A percentile compares a stretch with the other conserved stretches of the same genome.
Conservation (phyloP, 768 basidiomycete species). For the Fistulinella prunicolor region DNA sequence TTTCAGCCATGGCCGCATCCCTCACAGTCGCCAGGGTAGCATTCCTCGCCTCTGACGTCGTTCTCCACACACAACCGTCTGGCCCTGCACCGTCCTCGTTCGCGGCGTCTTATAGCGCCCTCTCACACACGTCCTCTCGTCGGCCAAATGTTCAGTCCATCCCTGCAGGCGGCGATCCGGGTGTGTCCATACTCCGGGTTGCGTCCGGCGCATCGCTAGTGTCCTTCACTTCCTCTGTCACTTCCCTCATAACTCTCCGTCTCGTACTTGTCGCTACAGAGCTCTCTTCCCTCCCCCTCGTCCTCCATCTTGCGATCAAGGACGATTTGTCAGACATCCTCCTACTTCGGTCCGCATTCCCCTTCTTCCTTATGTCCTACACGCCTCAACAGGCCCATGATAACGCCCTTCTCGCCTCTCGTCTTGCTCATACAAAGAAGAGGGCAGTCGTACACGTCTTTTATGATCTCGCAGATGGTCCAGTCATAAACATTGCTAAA, state of each 20-base stretch:
- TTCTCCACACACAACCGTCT: slow-evolving; percentile 56
- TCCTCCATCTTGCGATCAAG: slow-evolving; percentile 64
- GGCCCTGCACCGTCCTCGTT: slow-evolving; percentile 41
- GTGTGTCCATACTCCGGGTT: slow-evolving; percentile 52
- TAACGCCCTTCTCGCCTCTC: slow-evolving; percentile 82
- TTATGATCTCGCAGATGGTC: slow-evolving; percentile 43
- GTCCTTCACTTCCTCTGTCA: slow-evolving; percentile 56
- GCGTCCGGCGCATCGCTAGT: slow-evolving; percentile 41
- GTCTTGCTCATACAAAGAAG: slow-evolving; percentile 65
- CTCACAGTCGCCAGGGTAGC: slow-evolving; percentile 62
- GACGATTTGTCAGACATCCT: slow-evolving; percentile 74
- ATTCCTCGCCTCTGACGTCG: slow-evolving; percentile 63
- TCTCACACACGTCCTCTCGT: slow-evolving; percentile 35
- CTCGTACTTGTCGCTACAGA: slow-evolving; percentile 70
- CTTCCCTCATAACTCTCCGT: slow-evolving; percentile 50
- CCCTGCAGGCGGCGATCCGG: slow-evolving; percentile 65
- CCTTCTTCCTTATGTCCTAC: slow-evolving; percentile 78
- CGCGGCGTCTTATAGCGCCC: slow-evolving; percentile 26
- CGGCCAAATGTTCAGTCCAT: slow-evolving; percentile 46
- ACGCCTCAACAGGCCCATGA: slow-evolving; percentile 82
- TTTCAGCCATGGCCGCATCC: slow-evolving; percentile 27
- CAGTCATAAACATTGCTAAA: slow-evolving; percentile 52
- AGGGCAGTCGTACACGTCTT: slow-evolving; percentile 88
- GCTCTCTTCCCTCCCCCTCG: slow-evolving; percentile 62
- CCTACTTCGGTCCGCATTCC: slow-evolving; percentile 72